Base-by-base conservation (phyloP, 805 yeast genomes). In the Jamesozyma lodderae region DNA sequence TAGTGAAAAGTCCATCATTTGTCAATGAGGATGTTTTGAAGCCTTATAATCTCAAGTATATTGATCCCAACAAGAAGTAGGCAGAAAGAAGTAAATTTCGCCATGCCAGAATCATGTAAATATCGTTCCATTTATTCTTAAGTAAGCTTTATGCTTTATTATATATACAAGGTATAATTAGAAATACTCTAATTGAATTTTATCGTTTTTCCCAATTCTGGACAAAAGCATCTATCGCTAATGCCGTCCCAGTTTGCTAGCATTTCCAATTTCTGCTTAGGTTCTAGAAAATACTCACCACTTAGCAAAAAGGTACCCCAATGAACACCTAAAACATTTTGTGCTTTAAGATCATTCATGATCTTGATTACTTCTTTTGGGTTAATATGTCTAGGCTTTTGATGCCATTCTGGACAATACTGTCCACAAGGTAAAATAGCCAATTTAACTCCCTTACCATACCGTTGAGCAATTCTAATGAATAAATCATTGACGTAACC, bases 221-320 rank as follows among this genome's bases (percentile, higher is more conserved):
- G 95, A 13, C 84, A 44, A 67, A 60, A 40, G 70, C 76, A 44
- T 48, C 48, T 37, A 59, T 64, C 26, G 59, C 63, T 14, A 48
- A 48, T n/a, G 47, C 57, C 37, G 49, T 55, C 42, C 45, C 51
- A 52, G 30, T 48, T 52, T 0, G 88, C 79, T 36, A 75, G 56
- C 33, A 64, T 58, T 33, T 69, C 71, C 29, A 88, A 59, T 51
- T 68, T 60, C 38, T 68, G 62, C 42, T 82, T 81, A 1, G 96
- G 96, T 57, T 88, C 97, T 26, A 84, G 56, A 46, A 81, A 85
- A 40, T 84, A 81, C 59, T 90, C 97, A 33, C 87, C 81, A 57
- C 95, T 82, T 48, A 90, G 63, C 19, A 86, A 78, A 61, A 87
- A 90, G 0, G 97, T 90, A 0, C 97, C 97, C 94, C 96, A 90